Evolutionary conservation across 768 basidiomycete species (phyloP), one percentile per base, ranked within the genome.

Genomic region (Xerocomus spinulosus): DNA sequence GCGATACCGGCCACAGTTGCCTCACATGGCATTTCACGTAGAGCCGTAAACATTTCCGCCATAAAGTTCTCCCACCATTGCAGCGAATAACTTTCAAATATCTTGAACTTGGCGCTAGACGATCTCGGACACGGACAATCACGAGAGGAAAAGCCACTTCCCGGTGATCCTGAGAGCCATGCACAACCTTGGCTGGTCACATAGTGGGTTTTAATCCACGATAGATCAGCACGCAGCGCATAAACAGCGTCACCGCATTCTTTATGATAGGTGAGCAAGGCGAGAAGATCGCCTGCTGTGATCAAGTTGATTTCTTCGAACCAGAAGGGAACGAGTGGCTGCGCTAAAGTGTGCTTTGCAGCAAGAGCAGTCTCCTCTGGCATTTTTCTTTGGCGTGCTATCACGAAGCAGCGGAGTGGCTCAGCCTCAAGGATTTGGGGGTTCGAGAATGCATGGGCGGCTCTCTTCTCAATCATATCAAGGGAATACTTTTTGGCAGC

Each of bases 381-480:
- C n/a, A 63, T 37, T 6, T 42, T 37, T 30, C 60, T 64, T 9
- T 52, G 59, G 17, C 52, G 55, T 5, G 69, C 64, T 12, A 71
- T 57, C 5, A 62, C 68, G 44, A 68, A 72, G 8, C 61, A 60
- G 4, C 60, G 53, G 1, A 72, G 18, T 5, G 68, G 51, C 5
- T 62, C 59, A 1, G 20, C 48, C 3, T 61, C 48, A 8, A 61
- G 35, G 13, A 54, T 40, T 7, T 49, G 28, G 1, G 62, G 57
- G 37, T 48, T 48, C 9, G 44, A 44, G 14, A 70, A 46, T 10
- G 57, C 49, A n/a, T 59, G 52, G 5, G 49, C 51, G 21, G 59
- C 47, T 12, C 38, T 60, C 30, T 14, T 45, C 36, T 61, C 52
- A 24, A 64, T 44, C 6, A 41, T 12, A 7, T 48, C 44, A 5